Evolutionary conservation across 2,329 filamentous ascomycete species (phyloP).

Genomic region (Ophiosphaerella narmari): DNA sequence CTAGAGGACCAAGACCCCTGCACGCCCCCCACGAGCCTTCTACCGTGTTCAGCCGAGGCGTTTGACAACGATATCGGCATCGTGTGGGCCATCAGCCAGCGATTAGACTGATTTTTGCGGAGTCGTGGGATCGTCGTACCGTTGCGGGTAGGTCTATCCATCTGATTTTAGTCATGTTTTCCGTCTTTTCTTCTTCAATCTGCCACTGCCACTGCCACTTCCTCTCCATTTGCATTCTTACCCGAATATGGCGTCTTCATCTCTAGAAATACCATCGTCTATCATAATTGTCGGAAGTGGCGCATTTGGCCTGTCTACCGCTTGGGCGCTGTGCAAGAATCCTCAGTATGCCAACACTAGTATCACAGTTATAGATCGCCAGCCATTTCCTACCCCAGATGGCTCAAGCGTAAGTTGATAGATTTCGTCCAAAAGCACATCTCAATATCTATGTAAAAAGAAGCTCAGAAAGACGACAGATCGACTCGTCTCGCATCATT

Average conservation of each 20-base stretch:
- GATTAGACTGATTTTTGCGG: not conserved
- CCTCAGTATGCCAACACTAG: slow-evolving; percentile 55
- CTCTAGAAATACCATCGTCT: slow-evolving; percentile 44
- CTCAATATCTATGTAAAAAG: not conserved
- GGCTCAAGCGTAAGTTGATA: slow-evolving; percentile 56
- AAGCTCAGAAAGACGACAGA: slow-evolving; percentile 28
- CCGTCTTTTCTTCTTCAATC: not conserved
- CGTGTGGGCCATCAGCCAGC: not conserved
- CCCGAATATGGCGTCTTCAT: slow-evolving; percentile 25
- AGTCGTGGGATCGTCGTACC: too few relatives aligned
- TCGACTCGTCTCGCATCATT: slow-evolving; percentile 66
- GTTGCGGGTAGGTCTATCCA: slow-evolving; percentile 8
- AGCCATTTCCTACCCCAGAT: slow-evolving; percentile 62
- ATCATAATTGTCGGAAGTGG: slow-evolving; percentile 58
- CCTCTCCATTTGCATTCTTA: not conserved
- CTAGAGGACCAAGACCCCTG: slow-evolving; percentile 16
- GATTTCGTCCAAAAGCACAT: not conserved
- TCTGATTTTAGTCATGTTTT: slow-evolving; percentile 2
- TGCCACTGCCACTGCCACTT: not conserved
- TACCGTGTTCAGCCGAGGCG: slow-evolving; percentile 33
- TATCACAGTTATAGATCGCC: slow-evolving; percentile 64
- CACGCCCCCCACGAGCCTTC: slow-evolving; percentile 14
- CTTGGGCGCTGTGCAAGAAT: slow-evolving; percentile 70
- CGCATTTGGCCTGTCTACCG: slow-evolving; percentile 66
- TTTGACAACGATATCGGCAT: slow-evolving; percentile 36